phyloP scores from a whole-genome alignment of 176 grass and related monocot species.

The Poa annua region DNA sequence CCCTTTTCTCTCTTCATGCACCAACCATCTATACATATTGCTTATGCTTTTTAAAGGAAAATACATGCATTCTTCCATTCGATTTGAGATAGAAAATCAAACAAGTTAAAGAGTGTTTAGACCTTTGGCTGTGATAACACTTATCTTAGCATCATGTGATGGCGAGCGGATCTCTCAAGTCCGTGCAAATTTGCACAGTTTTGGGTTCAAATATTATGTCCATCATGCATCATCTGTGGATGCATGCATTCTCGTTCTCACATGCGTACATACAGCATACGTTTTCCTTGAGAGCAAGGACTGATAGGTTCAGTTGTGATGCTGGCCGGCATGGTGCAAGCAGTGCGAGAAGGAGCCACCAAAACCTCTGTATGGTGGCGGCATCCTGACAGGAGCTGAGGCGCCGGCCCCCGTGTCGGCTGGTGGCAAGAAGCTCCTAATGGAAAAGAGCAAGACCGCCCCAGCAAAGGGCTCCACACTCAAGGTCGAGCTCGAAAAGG shows the following conservation, averaged over 20 bases:
- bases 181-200: neutral
- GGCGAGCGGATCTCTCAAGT: neutral
- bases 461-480: slow-evolving; percentile 48
- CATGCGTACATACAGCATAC: neutral
- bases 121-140: neutral
- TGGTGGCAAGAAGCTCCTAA: slow-evolving; percentile 42
- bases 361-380: slow-evolving; percentile 64
- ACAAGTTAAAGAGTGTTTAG: neutral
- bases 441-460: slow-evolving; percentile 25
- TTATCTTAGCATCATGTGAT: neutral
- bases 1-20: neutral
- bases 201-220: neutral
- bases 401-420: neutral
- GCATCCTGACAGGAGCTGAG: slow-evolving; percentile 51
- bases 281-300: neutral
- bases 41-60: neutral
- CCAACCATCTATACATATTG: neutral
- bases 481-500: slow-evolving; percentile 61
- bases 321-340: neutral
- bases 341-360: slow-evolving; percentile 62
- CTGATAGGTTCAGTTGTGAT: neutral
- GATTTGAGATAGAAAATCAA: neutral
- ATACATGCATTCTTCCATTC: neutral
- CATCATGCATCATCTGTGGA: neutral
- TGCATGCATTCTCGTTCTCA: neutral